Evolutionary conservation across 2,329 filamentous ascomycete species (phyloP), one percentile per base, ranked within the genome.

Genomic region (Coniochaeta sp.): DNA sequence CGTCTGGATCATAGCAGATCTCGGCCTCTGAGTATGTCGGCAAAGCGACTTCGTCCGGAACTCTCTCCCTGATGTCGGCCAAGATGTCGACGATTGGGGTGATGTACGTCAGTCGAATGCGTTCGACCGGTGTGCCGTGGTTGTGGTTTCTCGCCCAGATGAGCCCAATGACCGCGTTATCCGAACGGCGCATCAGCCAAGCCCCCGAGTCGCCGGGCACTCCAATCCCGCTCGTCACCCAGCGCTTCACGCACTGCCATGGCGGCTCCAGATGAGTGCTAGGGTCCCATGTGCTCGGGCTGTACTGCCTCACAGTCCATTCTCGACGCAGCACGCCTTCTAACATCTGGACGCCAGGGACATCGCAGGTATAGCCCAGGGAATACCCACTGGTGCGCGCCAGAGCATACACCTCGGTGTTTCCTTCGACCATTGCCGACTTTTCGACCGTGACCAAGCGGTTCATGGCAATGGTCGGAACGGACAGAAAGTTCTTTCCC

Each of bases 171-270:
- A 64, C 33, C 1, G 57, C 59, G 26, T 64, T 64, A 43, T 64
- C 62, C 0, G 47, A 50, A 5, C 61, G 61, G 36, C 62, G 60
- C 43, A 66, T 64, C 58, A 66, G 43, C 65, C 65, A 65, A 3
- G 65, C 62, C 14, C 65, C 64, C 2, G 65, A 65, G 58, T 66
- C 64, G 14, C 65, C 62, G 1, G 62, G 57, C 6, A 64, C 62
- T 2, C 64, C 65, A 14, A 64, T 64, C 5, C 65, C 64, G 36
- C 60, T 61, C 5, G 62, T 63, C 1, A 64, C 60, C 62, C 64
- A 62, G 19, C 60, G 33, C 40, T 59, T 61, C 28, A 56, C 9
- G 6, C 56, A 57, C 31, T 62, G 59, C 59, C 43, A 54, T 40
- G 44, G 28, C n/a, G 11, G 28, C 19, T 17, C 12, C 9, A 24